Base-by-base conservation (phyloP, 805 yeast species). In the Barnettozyma botsteinii region DNA sequence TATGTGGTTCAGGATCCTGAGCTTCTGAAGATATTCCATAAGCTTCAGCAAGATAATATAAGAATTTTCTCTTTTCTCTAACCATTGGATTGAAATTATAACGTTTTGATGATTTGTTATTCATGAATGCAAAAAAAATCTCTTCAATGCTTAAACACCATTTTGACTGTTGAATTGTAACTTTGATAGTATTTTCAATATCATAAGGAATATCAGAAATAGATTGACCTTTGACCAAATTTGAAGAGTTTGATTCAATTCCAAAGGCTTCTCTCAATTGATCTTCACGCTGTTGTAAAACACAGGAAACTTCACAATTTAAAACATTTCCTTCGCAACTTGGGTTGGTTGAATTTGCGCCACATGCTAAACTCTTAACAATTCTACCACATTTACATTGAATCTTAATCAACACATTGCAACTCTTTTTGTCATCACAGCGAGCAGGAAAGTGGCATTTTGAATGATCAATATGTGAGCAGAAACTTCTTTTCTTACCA, bases 1-100 rank as follows among this genome's bases (percentile, higher is more conserved):
- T 61, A 38, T 75, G 68, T 0, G 96, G 96, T 48, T 86, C 96
- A 3, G 74, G 75, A 58, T 85, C 96, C 46, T 85, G 93, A 2
- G 89, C 75, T 51, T 84, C 88, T 0, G 82, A 67, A 49, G 73
- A 78, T 11, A 86, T 51, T 11, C 70, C 65, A 56, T 66, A 86
- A 0, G 76, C 60, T 20, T 68, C 74, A 0, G 88, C 81, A 30
- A 88, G 53, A 37, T 77, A 78, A 53, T 80, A 91, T 20, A 88
- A 61, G 53, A 87, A 86, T 45, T 66, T 66, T 34, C 96, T 66
- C 57, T 85, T 91, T 5, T 77, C 72, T 12, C 67, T 57, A 37
- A 65, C 70, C 95, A 88, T 85, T 14, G 91, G 81, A 14, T 79
- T 79, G 61, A 89, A 85, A 54, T 78, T 79, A 48, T 74, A 60